Evolutionary conservation across 257 asterid genomes (phyloP).

Genomic region (Lithospermum erythrorhizon): DNA sequence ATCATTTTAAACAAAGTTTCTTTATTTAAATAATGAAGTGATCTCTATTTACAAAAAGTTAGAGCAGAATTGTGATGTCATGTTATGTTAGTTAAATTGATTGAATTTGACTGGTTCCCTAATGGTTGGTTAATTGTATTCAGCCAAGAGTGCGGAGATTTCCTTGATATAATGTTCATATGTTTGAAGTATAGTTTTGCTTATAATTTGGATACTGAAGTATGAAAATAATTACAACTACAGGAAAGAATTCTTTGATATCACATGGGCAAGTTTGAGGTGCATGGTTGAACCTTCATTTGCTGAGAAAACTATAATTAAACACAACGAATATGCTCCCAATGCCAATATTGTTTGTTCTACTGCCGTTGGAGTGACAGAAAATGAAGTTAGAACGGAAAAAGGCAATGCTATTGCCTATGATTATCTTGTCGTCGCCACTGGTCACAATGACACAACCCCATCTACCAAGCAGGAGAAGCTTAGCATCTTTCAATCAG

Average conservation of each 20-base stretch:
- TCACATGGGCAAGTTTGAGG: constrained; percentile 80
- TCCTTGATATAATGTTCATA: too few relatives aligned
- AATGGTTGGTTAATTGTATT: too few relatives aligned
- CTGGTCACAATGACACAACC: constrained; percentile 51
- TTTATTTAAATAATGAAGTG: too few relatives aligned
- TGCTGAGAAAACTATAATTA: constrained; percentile 56
- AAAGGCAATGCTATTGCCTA: constrained; percentile 43
- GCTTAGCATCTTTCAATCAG: constrained; percentile 48
- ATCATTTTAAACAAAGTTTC: too few relatives aligned
- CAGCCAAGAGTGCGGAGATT: too few relatives aligned
- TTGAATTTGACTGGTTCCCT: too few relatives aligned
- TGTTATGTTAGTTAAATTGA: too few relatives aligned
- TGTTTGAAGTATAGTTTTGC: not conserved
- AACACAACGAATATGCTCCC: constrained; percentile 60
- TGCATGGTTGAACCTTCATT: constrained; percentile 77
- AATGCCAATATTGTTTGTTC: constrained; percentile 45
- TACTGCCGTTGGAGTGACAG: constrained; percentile 49
- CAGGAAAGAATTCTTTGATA: constrained; percentile 82
- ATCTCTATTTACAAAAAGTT: too few relatives aligned
- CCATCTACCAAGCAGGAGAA: constrained; percentile 36
- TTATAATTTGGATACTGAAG: not conserved
- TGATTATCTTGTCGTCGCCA: constrained; percentile 83
- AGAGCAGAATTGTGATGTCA: too few relatives aligned
- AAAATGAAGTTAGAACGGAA: constrained; percentile 43
- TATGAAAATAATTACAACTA: not conserved